phyloP scores from a whole-genome alignment of 768 basidiomycete species.

The Lentinula boryana region DNA sequence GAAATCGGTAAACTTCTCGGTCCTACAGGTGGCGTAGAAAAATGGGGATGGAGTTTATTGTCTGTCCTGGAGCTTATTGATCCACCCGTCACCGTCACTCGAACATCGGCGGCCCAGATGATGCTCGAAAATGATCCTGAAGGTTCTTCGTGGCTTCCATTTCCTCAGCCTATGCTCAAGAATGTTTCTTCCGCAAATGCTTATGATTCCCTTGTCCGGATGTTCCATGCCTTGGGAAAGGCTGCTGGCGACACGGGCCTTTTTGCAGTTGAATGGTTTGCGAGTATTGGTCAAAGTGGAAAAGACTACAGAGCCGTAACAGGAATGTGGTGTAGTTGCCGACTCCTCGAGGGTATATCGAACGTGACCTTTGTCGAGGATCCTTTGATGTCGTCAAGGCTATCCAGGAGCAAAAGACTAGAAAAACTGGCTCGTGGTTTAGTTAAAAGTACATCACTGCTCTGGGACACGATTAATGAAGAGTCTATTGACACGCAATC shows the following conservation, averaged over 20 bases:
- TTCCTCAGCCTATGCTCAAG: conserved; percentile 57
- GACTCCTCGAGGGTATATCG: conserved; percentile 69
- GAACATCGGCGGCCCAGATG: conserved; percentile 44
- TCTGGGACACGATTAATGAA: conserved; percentile 55
- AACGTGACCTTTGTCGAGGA: conserved; percentile 34
- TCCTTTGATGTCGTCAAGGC: conserved; percentile 16
- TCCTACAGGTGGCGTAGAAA: conserved; percentile 77
- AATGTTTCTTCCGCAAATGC: conserved; percentile 48
- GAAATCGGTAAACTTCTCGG: conserved; percentile 66
- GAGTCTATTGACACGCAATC: conserved; percentile 13
- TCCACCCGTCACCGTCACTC: conserved; percentile 43
- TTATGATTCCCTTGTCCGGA: conserved; percentile 50
- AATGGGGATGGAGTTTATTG: conserved; percentile 88
- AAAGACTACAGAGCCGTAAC: conserved; percentile 45
- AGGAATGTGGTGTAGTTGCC: conserved; percentile 81
- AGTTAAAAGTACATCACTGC: conserved; percentile 56
- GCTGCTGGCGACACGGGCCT: conserved; percentile 66
- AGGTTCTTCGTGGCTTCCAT: conserved; percentile 29
- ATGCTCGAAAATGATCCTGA: conserved; percentile 49
- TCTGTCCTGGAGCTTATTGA: conserved; percentile 70
- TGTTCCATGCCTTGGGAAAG: conserved; percentile 69
- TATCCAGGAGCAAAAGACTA: conserved; percentile 41
- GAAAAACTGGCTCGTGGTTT: conserved; percentile 62
- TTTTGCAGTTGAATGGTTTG: conserved; percentile 81
- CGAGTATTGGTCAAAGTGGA: conserved; percentile 43